Base-by-base conservation (phyloP, 208 protist species). In the Balamuthia mandrillaris region DNA sequence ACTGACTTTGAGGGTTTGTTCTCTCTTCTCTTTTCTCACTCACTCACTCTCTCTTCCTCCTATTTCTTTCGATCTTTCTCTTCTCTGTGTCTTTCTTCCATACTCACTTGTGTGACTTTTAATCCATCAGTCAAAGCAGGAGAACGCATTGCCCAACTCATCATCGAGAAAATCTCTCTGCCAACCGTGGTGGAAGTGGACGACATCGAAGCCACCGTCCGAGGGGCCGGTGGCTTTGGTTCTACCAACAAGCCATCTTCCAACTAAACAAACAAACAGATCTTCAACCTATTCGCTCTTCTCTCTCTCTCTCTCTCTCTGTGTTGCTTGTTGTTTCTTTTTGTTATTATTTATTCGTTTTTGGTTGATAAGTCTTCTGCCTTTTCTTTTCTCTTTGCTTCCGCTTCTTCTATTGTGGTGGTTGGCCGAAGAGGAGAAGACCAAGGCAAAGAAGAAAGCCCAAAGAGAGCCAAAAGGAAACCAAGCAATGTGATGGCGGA, bases 111-210 rank as follows among this genome's bases (percentile, higher is more conserved):
- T 56, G 49, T 56, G 49, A 18, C 49, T 56, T 56, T 56, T 56
- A 56, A n/a, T 6, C 10, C 39, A n/a, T 5, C 74, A 82, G 74
- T 82, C 52, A 45, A 82, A 35, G 33, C 56, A 44, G 93, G 93
- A 45, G 94, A 96, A 29, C 91, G 93, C 54, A 74, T 96, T 21
- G 94, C 94, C 1, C 94, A 96, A 84, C 88, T 96, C n/a, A 93
- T 96, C 45, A 77, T 95, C 18, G 94, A 96, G 87, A 70, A 83
- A 24, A 94, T 94, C 52, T 42, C 66, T 35, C 87, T 91, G 31
- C 90, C 93, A 10, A 74, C 88, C 18, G 90, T 95, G 9, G 21
- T 33, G 42, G 78, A 84, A 27, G 78, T 84, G 24, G 78, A 75
- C 4, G 54, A 84, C 54, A 72, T 84, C 18, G 78, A 84, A 2